Base-by-base conservation (phyloP, 495 filamentous ascomycete genomes). In the Aspergillus conjunctus region DNA sequence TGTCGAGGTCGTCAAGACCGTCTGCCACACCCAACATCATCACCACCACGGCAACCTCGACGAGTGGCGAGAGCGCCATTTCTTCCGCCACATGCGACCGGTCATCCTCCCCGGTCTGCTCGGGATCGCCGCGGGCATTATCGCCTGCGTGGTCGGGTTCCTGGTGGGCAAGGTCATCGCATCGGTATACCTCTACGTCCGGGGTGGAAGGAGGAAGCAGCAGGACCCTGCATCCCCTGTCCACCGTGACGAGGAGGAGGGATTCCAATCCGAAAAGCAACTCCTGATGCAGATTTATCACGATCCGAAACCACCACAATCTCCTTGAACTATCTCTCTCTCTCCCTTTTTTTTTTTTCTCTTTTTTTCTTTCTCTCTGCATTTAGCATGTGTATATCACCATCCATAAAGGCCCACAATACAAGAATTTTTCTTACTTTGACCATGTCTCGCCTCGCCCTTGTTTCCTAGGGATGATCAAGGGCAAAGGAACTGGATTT, bases 101-200 rank as follows among this genome's bases (percentile, higher is more conserved):
- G 64, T 71, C n/a, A 58, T 81, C n/a, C 62, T 80, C 4, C 75
- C 75, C 1, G 72, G 67, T 8, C 49, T 76, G 1, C 61, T 77
- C 0, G 78, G 79, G n/a, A 60, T 75, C 2, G 61, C 65, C 0
- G 72, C 74, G 6, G 77, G 78, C n/a, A 57, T 79, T 20, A 52
- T 75, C 1, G 77, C 77, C 44, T 76, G 73, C 34, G 58, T 75
- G 32, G 56, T 77, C 0, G 79, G 79, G 7, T 80, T 79, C 66
- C 33, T 77, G 17, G 37, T 78, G 11, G 79, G 79, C 7, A 71
- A 72, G 48, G 30, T 71, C 0, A 51, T 70, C 34, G 72, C 77
- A 43, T 72, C 71, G 18, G 41, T 81, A 0, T 76, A 66, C 31
- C 43, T 56, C 10, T 65, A 21, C 20, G 22, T 20, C 18, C 26